Evolutionary conservation across 1,139 yeast genomes (phyloP), one percentile per base, ranked within the genome.

Genomic region (Kodamaea sp.): DNA sequence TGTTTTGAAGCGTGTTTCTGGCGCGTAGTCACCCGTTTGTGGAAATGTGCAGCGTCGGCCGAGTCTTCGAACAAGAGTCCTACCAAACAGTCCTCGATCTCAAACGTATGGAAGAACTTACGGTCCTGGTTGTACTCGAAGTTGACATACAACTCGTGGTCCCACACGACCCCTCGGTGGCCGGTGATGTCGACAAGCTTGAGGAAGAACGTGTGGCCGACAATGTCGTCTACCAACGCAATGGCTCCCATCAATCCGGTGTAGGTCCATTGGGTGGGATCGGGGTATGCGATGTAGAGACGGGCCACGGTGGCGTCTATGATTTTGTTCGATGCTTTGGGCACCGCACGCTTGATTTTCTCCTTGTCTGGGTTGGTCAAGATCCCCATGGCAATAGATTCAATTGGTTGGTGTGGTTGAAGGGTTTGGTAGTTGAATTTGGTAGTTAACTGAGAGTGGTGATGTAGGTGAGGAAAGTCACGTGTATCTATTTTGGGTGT

Each of bases 41-140:
- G 70, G 66, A 92, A 87, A 55, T 83, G 94, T 3, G 88, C 63
- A 0, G 98, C 98, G 48, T 92, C 98, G 34, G 70, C 71, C 35
- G 88, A 79, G 61, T 90, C 97, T 50, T 90, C 96, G 60, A 92
- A 92, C 34, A 92, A 63, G 15, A 92, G 66, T 0, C 97, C 98
- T n/a, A 81, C 90, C 39, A 73, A 73, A 55, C 96, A 90, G 16
- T 87, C 95, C 50, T 92, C 97, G 38, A 88, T 70, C 63, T 92
- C 98, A 63, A 92, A 92, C 7, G 95, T 76, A 57, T 92, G 98
- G 71, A 92, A 92, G 61, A 87, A 92, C 32, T 95, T 82, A 16
- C 98, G 76, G 57, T 92, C 98, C 60, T 92, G 97, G 55, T 85
- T 78, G 61, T 92, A 92, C 46, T 82, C 83, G 57, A 92, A 89